phyloP scores from a whole-genome alignment of 106 monocot genomes.

The Agapanthus africanus region DNA sequence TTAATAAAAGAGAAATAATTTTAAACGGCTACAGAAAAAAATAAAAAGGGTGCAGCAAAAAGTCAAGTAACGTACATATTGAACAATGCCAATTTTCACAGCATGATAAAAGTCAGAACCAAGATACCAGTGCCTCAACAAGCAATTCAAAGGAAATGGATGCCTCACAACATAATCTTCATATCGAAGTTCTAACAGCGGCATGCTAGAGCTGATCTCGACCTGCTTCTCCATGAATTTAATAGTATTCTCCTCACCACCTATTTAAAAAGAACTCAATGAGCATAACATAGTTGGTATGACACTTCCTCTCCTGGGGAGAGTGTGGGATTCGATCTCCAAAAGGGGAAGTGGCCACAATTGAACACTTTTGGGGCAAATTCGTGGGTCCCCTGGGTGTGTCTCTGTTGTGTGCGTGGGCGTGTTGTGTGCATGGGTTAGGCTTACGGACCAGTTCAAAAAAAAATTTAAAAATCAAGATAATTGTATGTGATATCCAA shows the following conservation, averaged over 20 bases:
- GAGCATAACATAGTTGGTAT: too few relatives aligned
- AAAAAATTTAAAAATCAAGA: slow-evolving; percentile 1
- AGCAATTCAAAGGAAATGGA: slow-evolving; percentile 90
- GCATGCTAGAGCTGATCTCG: slow-evolving; percentile 41
- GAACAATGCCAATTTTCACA: slow-evolving; percentile 97
- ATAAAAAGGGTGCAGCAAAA: background rate
- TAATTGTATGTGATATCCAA: background rate
- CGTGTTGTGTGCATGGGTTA: too few relatives aligned
- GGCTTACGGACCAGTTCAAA: too few relatives aligned
- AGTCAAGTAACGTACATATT: slow-evolving; percentile 66
- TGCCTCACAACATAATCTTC: slow-evolving; percentile 63
- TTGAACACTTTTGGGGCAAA: too few relatives aligned
- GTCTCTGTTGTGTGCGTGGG: too few relatives aligned
- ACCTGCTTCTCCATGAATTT: slow-evolving; percentile 71
- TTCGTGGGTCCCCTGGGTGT: too few relatives aligned
- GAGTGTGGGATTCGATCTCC: too few relatives aligned
- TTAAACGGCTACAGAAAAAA: background rate
- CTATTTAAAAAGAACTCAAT: slow-evolving; percentile 22
- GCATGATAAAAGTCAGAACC: slow-evolving; percentile 88
- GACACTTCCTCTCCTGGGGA: too few relatives aligned
- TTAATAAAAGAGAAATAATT: background rate
- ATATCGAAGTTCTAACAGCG: slow-evolving; percentile 71
- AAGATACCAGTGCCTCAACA: slow-evolving; percentile 67
- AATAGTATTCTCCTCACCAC: slow-evolving; percentile 90
- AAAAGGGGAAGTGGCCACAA: too few relatives aligned